Base-by-base conservation (phyloP, 495 filamentous ascomycete species). In the Zalerion maritima region DNA sequence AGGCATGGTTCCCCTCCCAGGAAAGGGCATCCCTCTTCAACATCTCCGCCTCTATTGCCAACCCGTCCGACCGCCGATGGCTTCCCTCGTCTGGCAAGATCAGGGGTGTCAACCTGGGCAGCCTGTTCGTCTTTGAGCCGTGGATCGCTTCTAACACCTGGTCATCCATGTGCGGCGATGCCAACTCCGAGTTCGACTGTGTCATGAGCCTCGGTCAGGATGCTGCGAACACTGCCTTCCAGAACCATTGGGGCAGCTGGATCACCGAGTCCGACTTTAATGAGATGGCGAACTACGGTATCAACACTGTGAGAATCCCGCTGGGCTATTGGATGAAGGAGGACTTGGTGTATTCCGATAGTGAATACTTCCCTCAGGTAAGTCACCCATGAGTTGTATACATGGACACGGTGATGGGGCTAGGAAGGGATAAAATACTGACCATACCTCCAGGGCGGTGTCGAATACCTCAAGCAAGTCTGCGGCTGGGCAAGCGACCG, bases 301-400 rank as follows among this genome's bases (percentile, higher is more conserved):
- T 78, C 5, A 77, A 77, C 38, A 66, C 72, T 1, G 59, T 78
- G 18, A 60, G 74, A 2, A 64, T 79, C 9, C 73, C 72, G 0
- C 58, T 76, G 2, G 74, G 72, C 0, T 78, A 69, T 46, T 78
- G 73, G 72, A 57, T 77, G 23, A 42, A 52, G 12, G 72, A 77
- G 40, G 59, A 64, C 20, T 46, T 73, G 18, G 69, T 78, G 1
- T 50, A 69, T 16, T 12, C 28, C 2, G 43, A 57, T 22, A 62
- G 46, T 24, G 72, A 76, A 41, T 53, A 67, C 36, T 77, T 71
- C 31, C 67, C 67, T 0, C n/a, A n/a, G n/a, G n/a, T n/a, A n/a
- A n/a, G n/a, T n/a, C n/a, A n/a, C n/a, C n/a, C n/a, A n/a, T n/a
- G n/a, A n/a, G n/a, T n/a, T n/a, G n/a, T n/a, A n/a, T n/a, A n/a